Conservation (phyloP, 352 stramenopile species). For the Globisporangium yorkense region DNA sequence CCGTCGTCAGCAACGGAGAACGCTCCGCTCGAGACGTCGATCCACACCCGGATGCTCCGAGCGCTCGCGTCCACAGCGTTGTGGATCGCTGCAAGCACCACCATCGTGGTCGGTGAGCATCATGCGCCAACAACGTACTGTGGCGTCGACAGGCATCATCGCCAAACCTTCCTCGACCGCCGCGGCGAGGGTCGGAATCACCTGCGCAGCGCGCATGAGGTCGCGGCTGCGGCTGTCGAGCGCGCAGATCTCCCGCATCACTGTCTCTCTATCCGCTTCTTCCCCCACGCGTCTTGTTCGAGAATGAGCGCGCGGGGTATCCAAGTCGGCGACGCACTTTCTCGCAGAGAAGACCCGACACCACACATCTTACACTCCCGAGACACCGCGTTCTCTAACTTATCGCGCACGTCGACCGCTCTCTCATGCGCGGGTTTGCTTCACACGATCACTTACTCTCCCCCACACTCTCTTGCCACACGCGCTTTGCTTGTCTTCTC, state of each 20-base stretch:
- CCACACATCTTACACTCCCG: not conserved
- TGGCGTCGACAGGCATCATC: not conserved
- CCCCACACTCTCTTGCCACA: not conserved
- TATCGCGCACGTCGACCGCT: no score
- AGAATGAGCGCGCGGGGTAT: not conserved
- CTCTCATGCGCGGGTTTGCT: no score
- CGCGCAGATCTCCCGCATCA: constrained; percentile 17
- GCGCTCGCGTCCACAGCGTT: constrained; percentile 68
- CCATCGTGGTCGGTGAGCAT: not conserved
- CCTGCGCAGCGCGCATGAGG: constrained; percentile 51
- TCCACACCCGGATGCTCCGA: constrained; percentile 30
- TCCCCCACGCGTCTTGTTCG: not conserved
- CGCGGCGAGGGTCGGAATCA: constrained; percentile 44
- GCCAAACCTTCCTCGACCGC: constrained; percentile 62
- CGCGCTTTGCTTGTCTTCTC: not conserved
- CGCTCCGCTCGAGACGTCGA: constrained; percentile 38
- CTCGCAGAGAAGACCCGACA: not conserved
- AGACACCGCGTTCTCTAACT: no score
- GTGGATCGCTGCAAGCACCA: constrained; percentile 50
- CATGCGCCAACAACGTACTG: not conserved
- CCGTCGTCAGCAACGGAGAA: constrained; percentile 71
- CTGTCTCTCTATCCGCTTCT: not conserved
- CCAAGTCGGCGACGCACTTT: not conserved
- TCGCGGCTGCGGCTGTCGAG: constrained; percentile 33
- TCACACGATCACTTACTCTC: no score